Evolutionary conservation across 345 rosid genomes (phyloP), one percentile per base, ranked within the genome.

Genomic region (Gossypium thurberi): DNA sequence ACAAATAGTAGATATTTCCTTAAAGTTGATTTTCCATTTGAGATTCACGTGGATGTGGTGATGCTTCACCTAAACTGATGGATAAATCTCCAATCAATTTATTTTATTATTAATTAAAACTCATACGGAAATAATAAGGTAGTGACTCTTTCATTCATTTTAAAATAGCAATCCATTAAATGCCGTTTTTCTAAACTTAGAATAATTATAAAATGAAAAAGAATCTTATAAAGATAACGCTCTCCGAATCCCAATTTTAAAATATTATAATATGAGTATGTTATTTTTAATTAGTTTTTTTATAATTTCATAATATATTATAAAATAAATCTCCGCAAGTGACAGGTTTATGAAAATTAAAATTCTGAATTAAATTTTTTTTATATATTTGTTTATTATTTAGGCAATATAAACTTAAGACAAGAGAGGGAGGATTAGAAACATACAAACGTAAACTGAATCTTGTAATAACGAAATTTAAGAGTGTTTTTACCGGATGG

Each of bases 41-140:
- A 58, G 63, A 58, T 58, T 58, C 63, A 58, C 14, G 63, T 58
- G 63, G 67, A 58, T 23, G 40, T 58, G 37, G 57, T 52, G 57
- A 33, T n/a, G 21, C 18, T 62, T 62, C n/a, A 62, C 66, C 20
- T 62, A 37, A 37, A 9, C 40, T 37, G 67, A 62, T 3, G 67
- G 47, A 37, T 37, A n/a, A 37, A 40, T 3, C 25, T 63, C 48
- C 20, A 37, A 58, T 21, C 37, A 3, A 23, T 58, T 58, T 23
- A 7, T 23, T 11, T 20, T 12, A 58, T 5, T 33, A 33, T 5
- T 33, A 33, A 33, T 33, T 33, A 33, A 40, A 40, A 37, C 25
- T 40, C 47, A 42, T 64, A 10, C 10, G 42, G 6, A 62, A 33
- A 33, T 33, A 33, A 33, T 33, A 33, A 37, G 46, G 18, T 28